phyloP scores from a whole-genome alignment of 2,329 filamentous ascomycete genomes.

The Lithohypha guttulata region DNA sequence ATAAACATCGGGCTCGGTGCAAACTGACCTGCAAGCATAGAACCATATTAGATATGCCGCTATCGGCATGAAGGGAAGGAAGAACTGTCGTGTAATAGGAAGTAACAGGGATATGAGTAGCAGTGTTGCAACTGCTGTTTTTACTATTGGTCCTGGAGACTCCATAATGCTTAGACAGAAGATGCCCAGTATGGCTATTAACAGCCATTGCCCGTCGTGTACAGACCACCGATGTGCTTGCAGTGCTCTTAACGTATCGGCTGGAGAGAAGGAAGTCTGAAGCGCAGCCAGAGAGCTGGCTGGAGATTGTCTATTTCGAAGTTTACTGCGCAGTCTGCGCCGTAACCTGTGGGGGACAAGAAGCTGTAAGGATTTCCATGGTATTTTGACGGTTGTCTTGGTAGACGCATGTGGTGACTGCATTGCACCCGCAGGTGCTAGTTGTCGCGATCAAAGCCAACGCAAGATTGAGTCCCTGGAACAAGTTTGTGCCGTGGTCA shows the following conservation, averaged over 20 bases:
- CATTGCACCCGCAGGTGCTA: conserved; percentile 15
- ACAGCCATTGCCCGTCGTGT: conserved; percentile 75
- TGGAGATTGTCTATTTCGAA: conserved; percentile 55
- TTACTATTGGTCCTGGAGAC: conserved; percentile 63
- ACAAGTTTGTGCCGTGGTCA: not conserved
- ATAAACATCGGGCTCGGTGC: conserved; percentile 1
- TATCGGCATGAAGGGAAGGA: conserved; percentile 75
- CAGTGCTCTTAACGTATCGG: conserved; percentile 64
- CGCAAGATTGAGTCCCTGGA: not conserved
- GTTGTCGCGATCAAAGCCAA: conserved; percentile 2
- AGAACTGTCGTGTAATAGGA: conserved; percentile 81
- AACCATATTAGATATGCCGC: conserved; percentile 84
- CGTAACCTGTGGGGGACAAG: conserved; percentile 54
- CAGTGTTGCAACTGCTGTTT: conserved; percentile 59
- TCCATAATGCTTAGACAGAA: conserved; percentile 79
- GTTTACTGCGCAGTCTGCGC: conserved; percentile 56
- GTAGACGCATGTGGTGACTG: conserved; percentile 27
- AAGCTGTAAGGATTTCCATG: conserved; percentile 40
- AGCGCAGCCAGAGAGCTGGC: conserved; percentile 64
- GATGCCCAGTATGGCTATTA: conserved; percentile 62
- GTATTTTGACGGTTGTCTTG: conserved; percentile 36
- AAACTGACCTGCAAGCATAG: conserved; percentile 77
- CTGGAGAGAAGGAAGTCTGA: conserved; percentile 70
- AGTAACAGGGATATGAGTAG: conserved; percentile 63
- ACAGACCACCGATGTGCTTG: conserved; percentile 68